A percentile compares a stretch with the other conserved stretches of the same genome.
These are phyloP conservation scores for Basipetospora chlamydospora DNA, from an alignment of 2,329 filamentous ascomycete genomes.

Conservation along the genomic window DNA sequence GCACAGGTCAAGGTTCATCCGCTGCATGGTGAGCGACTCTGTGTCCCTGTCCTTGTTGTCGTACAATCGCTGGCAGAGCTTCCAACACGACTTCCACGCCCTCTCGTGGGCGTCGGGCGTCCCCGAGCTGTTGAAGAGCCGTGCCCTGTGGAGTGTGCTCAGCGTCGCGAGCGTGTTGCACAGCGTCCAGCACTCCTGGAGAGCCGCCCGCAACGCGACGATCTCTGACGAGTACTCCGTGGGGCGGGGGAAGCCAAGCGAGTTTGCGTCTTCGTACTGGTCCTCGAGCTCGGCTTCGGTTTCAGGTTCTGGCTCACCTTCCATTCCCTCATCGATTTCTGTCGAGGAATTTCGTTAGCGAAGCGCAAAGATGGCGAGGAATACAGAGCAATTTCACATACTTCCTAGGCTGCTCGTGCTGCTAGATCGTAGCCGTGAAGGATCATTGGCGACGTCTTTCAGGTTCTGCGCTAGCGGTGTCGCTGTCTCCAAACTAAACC, in stretches of 20 bases:
- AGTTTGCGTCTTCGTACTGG: conserved; percentile 9
- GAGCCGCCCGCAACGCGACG: conserved; percentile 54
- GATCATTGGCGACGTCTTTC: conserved; percentile 52
- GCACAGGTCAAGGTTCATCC: conserved; percentile 69
- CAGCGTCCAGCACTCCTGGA: conserved; percentile 84
- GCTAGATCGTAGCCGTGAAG: conserved; percentile 44
- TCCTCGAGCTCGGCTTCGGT: conserved; percentile 41
- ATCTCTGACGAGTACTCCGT: conserved; percentile 29
- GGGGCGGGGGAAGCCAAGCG: background rate
- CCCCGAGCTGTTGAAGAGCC: conserved; percentile 62
- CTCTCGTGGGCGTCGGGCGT: conserved; percentile 68
- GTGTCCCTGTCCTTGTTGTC: conserved; percentile 60
- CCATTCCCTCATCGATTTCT: conserved; percentile 33
- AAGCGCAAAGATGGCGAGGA: background rate
- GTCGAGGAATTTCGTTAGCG: background rate
- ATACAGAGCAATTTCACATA: conserved; percentile 26
- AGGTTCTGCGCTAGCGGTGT: conserved; percentile 76
- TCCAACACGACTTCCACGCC: conserved; percentile 91
- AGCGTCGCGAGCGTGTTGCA: conserved; percentile 82
- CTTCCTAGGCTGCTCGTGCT: conserved; percentile 66
- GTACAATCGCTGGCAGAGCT: conserved; percentile 78
- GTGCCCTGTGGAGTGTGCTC: conserved; percentile 68
- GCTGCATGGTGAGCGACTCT: conserved; percentile 45
- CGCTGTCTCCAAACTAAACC: conserved; percentile 52
- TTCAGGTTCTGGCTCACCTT: conserved; percentile 33